A percentile compares a stretch with the other conserved stretches of the same genome.
phyloP scores from a whole-genome alignment of 2,329 filamentous ascomycete genomes.

The Ophiostoma novo-ulmi region DNA sequence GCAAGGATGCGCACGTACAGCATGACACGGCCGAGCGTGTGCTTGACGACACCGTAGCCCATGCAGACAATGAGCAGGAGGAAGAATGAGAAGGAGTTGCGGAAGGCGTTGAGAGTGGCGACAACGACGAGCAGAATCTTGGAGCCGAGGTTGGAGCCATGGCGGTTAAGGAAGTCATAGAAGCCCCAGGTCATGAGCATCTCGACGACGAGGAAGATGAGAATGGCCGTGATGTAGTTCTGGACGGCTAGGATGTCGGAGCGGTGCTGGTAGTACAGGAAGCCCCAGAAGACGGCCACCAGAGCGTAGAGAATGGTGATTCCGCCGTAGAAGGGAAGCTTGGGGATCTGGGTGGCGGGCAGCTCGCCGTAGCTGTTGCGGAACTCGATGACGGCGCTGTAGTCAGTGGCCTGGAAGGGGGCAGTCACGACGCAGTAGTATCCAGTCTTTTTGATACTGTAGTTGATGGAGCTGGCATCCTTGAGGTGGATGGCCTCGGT shows the following conservation, averaged over 20 bases:
- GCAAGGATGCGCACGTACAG: conserved; percentile 86
- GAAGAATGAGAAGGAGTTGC: conserved; percentile 99
- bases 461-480: conserved; percentile 67
- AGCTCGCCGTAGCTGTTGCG: conserved; percentile 95
- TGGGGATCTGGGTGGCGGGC: conserved; percentile 90
- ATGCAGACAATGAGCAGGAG: conserved; percentile 96
- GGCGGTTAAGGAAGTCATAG: conserved; percentile 91
- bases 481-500: conserved; percentile 80
- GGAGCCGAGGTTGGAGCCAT: conserved; percentile 75
- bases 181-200: conserved; percentile 99
- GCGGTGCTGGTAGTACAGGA: conserved; percentile 90
- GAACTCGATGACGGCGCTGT: conserved; percentile 80
- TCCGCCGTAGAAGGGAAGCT: conserved; percentile 93
- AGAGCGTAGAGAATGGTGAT: conserved; percentile 91
- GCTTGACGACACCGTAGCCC: conserved; percentile 98
- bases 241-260: conserved; percentile 94
- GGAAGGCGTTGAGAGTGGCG: conserved; percentile 84
- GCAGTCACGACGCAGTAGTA: conserved; percentile 92
- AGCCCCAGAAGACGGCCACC: conserved; percentile 82
- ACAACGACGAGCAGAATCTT: conserved; percentile 87
- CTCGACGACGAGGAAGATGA: conserved; percentile 89
- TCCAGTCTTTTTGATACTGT: conserved; percentile 80
- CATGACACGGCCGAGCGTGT: conserved; percentile 87
- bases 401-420: conserved; percentile 62
- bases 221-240: conserved; percentile 97